Evolutionary conservation across 1,284 basidiomycete species (phyloP).

Genomic region (Leccinum solheimii): DNA sequence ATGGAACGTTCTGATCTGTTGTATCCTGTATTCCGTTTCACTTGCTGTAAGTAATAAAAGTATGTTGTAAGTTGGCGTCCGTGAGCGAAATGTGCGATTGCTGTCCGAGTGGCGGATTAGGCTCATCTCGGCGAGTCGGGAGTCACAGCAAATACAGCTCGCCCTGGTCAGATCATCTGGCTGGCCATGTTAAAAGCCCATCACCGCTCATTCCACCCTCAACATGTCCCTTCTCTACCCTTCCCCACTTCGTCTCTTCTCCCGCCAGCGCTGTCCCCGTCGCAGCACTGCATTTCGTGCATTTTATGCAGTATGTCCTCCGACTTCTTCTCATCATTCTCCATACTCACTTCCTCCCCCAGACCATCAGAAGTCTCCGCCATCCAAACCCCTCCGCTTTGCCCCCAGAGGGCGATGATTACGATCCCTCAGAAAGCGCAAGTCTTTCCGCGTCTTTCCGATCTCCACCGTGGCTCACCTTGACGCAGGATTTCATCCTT

Average conservation of each 20-base stretch:
- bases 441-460: slow-evolving; percentile 20
- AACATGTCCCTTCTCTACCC: slow-evolving; percentile 7
- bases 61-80: not conserved
- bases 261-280: slow-evolving; percentile 30
- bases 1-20: not conserved
- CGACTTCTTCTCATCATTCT: not conserved
- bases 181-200: slow-evolving; percentile 23
- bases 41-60: not conserved
- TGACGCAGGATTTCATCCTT: slow-evolving; percentile 87
- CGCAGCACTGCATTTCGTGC: slow-evolving; percentile 51
- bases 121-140: slow-evolving; percentile 12
- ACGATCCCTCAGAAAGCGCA: slow-evolving; percentile 54
- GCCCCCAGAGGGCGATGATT: slow-evolving; percentile 44
- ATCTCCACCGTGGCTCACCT: slow-evolving; percentile 11
- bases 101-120: slow-evolving; percentile 28
- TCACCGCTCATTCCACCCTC: not conserved
- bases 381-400: slow-evolving; percentile 24
- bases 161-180: slow-evolving; percentile 14
- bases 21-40: not conserved
- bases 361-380: slow-evolving; percentile 53
- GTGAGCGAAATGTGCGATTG: slow-evolving; percentile 33
- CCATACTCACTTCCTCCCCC: slow-evolving; percentile 7
- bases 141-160: slow-evolving; percentile 34
- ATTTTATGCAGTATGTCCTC: slow-evolving; percentile 56
- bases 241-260: slow-evolving; percentile 13